phyloP scores from a whole-genome alignment of 78 protist genomes.

The Dictyostelium citrinum region DNA sequence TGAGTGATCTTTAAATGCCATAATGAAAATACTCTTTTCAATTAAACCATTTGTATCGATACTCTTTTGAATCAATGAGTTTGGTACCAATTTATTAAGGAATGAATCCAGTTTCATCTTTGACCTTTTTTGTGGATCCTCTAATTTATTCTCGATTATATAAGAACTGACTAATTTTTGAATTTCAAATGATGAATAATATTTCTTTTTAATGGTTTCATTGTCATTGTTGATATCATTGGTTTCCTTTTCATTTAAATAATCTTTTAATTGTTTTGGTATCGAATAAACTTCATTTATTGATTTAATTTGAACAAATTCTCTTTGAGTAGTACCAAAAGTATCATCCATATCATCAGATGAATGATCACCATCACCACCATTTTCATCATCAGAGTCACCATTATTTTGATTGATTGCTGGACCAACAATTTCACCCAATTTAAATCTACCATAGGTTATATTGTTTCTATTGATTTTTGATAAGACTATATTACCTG shows the following conservation, averaged over 20 bases:
- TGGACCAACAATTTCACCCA: constrained; percentile 3
- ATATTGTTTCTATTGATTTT: constrained; percentile 33
- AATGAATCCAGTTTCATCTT: not conserved
- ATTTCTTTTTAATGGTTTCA: not conserved
- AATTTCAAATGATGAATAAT: not conserved
- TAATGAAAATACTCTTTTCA: not conserved
- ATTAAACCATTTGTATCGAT: not conserved
- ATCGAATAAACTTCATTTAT: not conserved
- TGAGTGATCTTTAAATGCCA: not conserved
- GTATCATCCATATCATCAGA: not conserved
- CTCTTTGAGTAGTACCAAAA: not conserved
- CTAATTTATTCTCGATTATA: constrained; percentile 4
- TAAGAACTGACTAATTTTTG: not conserved
- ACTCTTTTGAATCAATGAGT: not conserved
- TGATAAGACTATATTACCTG: constrained; percentile 35
- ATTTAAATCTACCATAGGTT: constrained; percentile 8
- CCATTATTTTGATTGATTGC: not conserved
- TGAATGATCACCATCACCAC: not conserved
- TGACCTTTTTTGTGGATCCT: constrained; percentile 3
- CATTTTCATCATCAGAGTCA: not conserved
- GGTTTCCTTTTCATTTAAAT: not conserved
- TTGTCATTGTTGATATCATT: no score
- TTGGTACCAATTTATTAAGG: not conserved
- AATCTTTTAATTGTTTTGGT: not conserved
- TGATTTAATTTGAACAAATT: not conserved